Percentiles rank a stretch among this genome's conserved stretches.
These are phyloP conservation scores for Claviceps monticola DNA, from an alignment of 2,329 filamentous ascomycete species.

Conservation along the genomic window DNA sequence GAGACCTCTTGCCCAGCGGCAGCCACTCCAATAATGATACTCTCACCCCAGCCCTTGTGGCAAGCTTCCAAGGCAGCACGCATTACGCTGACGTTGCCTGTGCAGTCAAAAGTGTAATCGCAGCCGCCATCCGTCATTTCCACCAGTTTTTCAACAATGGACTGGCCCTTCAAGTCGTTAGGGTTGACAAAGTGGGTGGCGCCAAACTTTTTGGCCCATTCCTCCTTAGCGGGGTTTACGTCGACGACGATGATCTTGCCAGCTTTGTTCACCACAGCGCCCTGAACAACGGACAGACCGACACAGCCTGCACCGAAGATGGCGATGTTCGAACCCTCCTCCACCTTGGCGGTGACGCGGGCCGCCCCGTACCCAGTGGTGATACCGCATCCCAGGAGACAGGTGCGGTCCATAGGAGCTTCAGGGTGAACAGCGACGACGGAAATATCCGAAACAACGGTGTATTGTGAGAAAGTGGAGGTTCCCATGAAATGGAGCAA, in stretches of 20 bases:
- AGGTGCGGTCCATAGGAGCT: conserved; percentile 91
- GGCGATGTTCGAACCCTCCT: conserved; percentile 79
- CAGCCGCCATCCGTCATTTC: conserved; percentile 97
- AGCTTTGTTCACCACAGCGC: conserved; percentile 73
- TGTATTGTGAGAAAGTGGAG: conserved; percentile 97
- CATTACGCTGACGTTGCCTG: conserved; percentile 94
- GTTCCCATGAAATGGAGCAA: conserved; percentile 98
- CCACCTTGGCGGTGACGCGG: conserved; percentile 80
- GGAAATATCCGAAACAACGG: conserved; percentile 95
- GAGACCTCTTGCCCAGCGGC: conserved; percentile 92
- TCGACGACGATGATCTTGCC: conserved; percentile 60
- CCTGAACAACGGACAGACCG: conserved; percentile 88
- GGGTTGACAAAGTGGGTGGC: conserved; percentile 97
- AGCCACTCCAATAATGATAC: conserved; percentile 93
- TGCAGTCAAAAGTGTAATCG: conserved; percentile 99
- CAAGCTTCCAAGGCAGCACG: conserved; percentile 88
- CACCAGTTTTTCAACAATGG: conserved; percentile 80
- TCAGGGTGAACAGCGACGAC: conserved; percentile 85
- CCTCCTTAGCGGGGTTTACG: conserved; percentile 81
- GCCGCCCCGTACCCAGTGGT: conserved; percentile 97
- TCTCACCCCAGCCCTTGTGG: conserved; percentile 98
- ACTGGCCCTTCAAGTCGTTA: conserved; percentile 60
- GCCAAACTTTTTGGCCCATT: conserved; percentile 87
- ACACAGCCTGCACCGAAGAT: conserved; percentile 95
- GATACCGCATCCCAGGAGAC: conserved; percentile 93